Percentiles rank a stretch among this genome's conserved stretches.
Conservation (phyloP, 305 asterid genomes). For the Solanum hybrid region DNA sequence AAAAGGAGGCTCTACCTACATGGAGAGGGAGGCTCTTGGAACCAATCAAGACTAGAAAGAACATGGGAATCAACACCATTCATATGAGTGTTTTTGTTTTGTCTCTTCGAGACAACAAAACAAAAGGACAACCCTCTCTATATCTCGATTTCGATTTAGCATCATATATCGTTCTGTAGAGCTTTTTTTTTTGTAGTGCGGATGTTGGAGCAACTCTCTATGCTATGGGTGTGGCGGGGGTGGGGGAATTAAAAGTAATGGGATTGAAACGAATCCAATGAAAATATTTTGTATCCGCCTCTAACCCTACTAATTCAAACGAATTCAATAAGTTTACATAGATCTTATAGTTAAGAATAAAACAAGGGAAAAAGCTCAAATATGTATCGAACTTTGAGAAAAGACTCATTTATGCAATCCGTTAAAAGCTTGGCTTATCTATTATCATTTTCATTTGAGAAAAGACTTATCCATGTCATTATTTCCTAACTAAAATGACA, state of each 20-base stretch:
- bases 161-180: no score
- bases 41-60: no score
- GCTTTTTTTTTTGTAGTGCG: no score
- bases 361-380: no score
- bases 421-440: background rate
- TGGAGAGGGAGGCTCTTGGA: background rate
- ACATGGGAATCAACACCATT: no score
- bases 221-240: no score
- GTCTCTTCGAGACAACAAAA: no score
- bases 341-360: background rate
- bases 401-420: fast-evolving
- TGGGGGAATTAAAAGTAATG: no score
- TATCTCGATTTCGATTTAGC: no score
- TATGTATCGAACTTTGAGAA: background rate
- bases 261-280: background rate
- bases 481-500: background rate
- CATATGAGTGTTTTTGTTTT: no score
- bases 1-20: background rate
- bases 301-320: background rate
- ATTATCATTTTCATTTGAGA: background rate
- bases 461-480: background rate
- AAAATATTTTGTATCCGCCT: background rate
- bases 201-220: no score
- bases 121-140: no score
- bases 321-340: background rate